Evolutionary conservation across 2,329 filamentous ascomycete genomes (phyloP).

Genomic region (Scedosporium apiospermum): DNA sequence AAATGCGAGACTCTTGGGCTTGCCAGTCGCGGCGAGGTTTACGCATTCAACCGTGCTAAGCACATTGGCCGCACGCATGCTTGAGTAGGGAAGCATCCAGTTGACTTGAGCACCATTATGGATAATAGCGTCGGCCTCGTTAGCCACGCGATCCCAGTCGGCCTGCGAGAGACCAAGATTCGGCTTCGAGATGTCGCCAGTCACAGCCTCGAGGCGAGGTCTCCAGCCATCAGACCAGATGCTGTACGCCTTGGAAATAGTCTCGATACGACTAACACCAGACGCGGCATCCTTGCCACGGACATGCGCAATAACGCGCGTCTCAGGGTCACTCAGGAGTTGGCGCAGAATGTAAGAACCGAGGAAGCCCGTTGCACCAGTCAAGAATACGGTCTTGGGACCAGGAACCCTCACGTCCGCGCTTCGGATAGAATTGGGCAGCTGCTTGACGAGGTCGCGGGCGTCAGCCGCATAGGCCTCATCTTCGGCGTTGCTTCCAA

Average conservation of each 20-base stretch:
- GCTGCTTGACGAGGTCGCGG: slow-evolving; percentile 34
- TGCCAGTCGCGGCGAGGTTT: slow-evolving; percentile 64
- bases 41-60: slow-evolving; percentile 70
- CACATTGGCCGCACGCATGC: slow-evolving; percentile 67
- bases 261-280: slow-evolving; percentile 54
- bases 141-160: slow-evolving; percentile 54
- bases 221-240: slow-evolving; percentile 62
- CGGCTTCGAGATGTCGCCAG: slow-evolving; percentile 65
- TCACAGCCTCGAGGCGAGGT: slow-evolving; percentile 53
- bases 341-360: slow-evolving; percentile 72
- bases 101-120: slow-evolving; percentile 79
- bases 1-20: slow-evolving; percentile 71
- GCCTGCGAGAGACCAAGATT: slow-evolving; percentile 61
- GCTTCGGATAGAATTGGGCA: slow-evolving; percentile 31
- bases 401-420: slow-evolving; percentile 16
- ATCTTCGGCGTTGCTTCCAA: slow-evolving; percentile 13
- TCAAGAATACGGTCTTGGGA: slow-evolving; percentile 61
- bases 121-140: slow-evolving; percentile 62
- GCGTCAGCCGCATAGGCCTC: slow-evolving; percentile 44
- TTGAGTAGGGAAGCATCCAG: slow-evolving; percentile 72
- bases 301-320: slow-evolving; percentile 64
- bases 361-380: slow-evolving; percentile 82
- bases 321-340: slow-evolving; percentile 45
- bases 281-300: slow-evolving; percentile 54
- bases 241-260: slow-evolving; percentile 60